Conservation (phyloP, 768 basidiomycete species). For the Porphyrellus cyaneotinctus region DNA sequence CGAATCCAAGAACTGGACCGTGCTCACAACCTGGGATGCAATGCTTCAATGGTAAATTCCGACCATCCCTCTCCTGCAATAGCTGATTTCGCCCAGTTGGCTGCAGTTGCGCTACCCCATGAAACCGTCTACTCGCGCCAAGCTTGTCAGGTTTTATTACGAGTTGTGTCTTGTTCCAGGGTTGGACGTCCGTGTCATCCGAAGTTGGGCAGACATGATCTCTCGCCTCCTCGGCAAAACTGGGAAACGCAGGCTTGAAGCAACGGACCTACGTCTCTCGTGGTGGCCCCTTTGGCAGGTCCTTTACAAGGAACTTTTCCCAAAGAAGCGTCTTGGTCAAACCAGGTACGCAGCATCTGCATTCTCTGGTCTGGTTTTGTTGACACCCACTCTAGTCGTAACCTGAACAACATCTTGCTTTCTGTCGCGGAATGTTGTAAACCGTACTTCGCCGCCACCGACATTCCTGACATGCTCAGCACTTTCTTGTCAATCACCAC, state of each 20-base stretch:
- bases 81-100: conserved; percentile 51
- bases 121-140: conserved; percentile 60
- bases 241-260: conserved; percentile 65
- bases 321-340: conserved; percentile 59
- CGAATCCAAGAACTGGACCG: conserved; percentile 71
- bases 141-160: conserved; percentile 70
- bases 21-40: conserved; percentile 74
- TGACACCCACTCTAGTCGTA: conserved; percentile 40
- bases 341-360: conserved; percentile 44
- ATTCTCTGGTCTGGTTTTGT: background rate
- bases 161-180: conserved; percentile 76
- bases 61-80: background rate
- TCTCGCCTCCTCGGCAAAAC: conserved; percentile 66
- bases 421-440: conserved; percentile 71
- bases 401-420: conserved; percentile 66
- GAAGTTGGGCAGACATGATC: conserved; percentile 78
- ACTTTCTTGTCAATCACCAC: conserved; percentile 70
- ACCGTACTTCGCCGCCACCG: conserved; percentile 60
- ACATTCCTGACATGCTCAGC: conserved; percentile 67
- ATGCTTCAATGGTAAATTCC: conserved; percentile 65
- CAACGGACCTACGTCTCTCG: conserved; percentile 60
- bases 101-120: conserved; percentile 78
- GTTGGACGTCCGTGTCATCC: conserved; percentile 64
- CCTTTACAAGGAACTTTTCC: conserved; percentile 71
- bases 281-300: conserved; percentile 78